phyloP scores from a whole-genome alignment of 108 stramenopile species.

The Skeletonema menzelii region DNA sequence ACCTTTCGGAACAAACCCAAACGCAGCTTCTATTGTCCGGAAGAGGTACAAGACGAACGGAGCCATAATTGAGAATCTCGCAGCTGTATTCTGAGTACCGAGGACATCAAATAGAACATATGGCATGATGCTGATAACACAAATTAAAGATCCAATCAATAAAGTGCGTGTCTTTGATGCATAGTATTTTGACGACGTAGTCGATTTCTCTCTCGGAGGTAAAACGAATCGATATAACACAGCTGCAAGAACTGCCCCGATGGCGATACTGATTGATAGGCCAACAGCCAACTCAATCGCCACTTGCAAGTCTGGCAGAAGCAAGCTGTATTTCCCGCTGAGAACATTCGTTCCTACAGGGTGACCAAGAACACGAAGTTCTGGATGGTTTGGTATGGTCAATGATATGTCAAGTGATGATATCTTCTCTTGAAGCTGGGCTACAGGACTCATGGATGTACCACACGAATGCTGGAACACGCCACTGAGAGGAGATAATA shows the following conservation, averaged over 20 bases:
- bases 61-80: slow-evolving; percentile 21
- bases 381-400: background rate
- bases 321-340: slow-evolving; percentile 13
- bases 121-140: slow-evolving; percentile 5
- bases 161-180: background rate
- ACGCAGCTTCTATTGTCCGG: slow-evolving; percentile 20
- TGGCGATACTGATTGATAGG: background rate
- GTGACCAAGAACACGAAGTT: background rate
- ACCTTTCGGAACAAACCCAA: slow-evolving; percentile 18
- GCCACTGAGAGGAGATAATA: background rate
- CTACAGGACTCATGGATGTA: background rate
- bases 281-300: background rate
- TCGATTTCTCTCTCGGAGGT: background rate
- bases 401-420: background rate
- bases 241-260: slow-evolving; percentile 15
- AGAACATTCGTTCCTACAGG: slow-evolving; percentile 2
- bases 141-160: slow-evolving; percentile 14
- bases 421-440: background rate
- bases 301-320: slow-evolving; percentile 10
- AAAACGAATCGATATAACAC: slow-evolving; percentile 12
- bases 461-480: background rate
- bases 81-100: slow-evolving; percentile 23
- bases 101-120: slow-evolving; percentile 12
- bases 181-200: too few relatives aligned
- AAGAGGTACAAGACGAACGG: slow-evolving; percentile 36